A percentile compares a stretch with the other conserved stretches of the same genome.
Conservation (phyloP, 2,329 filamentous ascomycete genomes). For the Exophiala xenobiotica region DNA sequence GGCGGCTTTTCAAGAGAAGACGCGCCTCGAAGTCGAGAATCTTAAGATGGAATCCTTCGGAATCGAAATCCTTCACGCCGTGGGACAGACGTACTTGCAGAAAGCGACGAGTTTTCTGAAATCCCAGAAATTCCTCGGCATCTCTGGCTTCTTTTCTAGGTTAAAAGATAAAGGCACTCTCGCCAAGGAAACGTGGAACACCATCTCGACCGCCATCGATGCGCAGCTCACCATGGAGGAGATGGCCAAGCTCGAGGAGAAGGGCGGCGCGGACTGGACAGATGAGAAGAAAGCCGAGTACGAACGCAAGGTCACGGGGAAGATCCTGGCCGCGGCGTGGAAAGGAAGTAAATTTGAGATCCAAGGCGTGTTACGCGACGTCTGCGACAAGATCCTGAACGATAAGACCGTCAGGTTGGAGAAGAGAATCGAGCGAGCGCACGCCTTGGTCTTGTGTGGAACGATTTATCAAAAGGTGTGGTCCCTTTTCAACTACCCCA, state of each 20-base stretch:
- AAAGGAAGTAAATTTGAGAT: slow-evolving; percentile 97
- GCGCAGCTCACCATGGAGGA: slow-evolving; percentile 98
- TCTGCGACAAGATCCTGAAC: slow-evolving; percentile 84
- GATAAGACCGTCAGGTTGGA: slow-evolving; percentile 73
- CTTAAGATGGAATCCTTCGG: slow-evolving; percentile 99
- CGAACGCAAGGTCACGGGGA: slow-evolving; percentile 91
- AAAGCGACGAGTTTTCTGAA: slow-evolving; percentile 88
- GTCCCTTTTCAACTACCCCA: slow-evolving; percentile 2
- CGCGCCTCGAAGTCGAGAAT: slow-evolving; percentile 90
- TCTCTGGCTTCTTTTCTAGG: slow-evolving; percentile 89
- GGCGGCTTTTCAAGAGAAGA: slow-evolving; percentile 88
- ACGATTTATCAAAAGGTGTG: slow-evolving; percentile 84
- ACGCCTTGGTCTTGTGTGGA: slow-evolving; percentile 83
- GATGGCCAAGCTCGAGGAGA: slow-evolving; percentile 94
- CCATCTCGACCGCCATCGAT: slow-evolving; percentile 92
- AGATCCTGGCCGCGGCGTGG: slow-evolving; percentile 97
- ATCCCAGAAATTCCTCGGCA: slow-evolving; percentile 94
- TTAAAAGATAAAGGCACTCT: slow-evolving; percentile 95
- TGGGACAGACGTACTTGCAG: slow-evolving; percentile 83
- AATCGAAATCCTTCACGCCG: slow-evolving; percentile 91
- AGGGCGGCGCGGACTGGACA: slow-evolving; percentile 95
- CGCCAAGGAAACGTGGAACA: slow-evolving; percentile 98
- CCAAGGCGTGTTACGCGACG: slow-evolving; percentile 89
- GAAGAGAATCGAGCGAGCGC: slow-evolving; percentile 87
- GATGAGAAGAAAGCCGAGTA: slow-evolving; percentile 96